phyloP scores from a whole-genome alignment of 2,329 filamentous ascomycete species.

The Geosmithia morbida region DNA sequence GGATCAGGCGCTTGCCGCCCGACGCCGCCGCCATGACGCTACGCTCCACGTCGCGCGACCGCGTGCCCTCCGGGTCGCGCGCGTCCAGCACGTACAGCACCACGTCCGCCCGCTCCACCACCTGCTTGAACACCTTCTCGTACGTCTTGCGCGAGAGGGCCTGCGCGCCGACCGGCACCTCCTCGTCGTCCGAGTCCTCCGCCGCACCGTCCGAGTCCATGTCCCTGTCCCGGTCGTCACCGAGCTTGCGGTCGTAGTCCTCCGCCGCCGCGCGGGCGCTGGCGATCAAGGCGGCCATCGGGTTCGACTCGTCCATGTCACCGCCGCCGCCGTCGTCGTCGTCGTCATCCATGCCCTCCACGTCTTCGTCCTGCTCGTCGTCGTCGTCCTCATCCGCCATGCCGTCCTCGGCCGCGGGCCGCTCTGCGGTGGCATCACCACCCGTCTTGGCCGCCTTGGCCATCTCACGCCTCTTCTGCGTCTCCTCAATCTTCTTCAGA shows the following conservation, averaged over 20 bases:
- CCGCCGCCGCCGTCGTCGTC: constrained; percentile 36
- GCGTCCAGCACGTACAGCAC: constrained; percentile 89
- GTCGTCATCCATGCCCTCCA: constrained; percentile 26
- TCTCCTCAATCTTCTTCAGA: constrained; percentile 67
- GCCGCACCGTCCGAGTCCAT: constrained; percentile 31
- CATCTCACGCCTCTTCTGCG: constrained; percentile 54
- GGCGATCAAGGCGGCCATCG: constrained; percentile 82
- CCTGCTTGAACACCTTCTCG: constrained; percentile 92
- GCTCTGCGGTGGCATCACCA: constrained; percentile 9
- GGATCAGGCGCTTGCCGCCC: constrained; percentile 75
- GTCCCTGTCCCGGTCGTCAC: constrained; percentile 41
- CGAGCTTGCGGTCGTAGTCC: constrained; percentile 52
- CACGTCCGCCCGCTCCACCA: constrained; percentile 79
- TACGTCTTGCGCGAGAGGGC: constrained; percentile 69
- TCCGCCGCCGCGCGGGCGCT: constrained; percentile 68
- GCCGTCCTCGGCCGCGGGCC: constrained; percentile 23
- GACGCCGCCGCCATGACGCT: constrained; percentile 79
- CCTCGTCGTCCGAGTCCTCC: constrained; percentile 31
- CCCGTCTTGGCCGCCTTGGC: constrained; percentile 52
- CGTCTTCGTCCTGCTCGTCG: constrained; percentile 31
- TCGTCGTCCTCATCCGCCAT: constrained; percentile 30
- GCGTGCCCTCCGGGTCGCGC: constrained; percentile 77
- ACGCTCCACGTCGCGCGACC: constrained; percentile 81
- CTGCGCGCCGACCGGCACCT: constrained; percentile 33
- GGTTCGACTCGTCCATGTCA: constrained; percentile 59